These are phyloP conservation scores for Penicillium cinerascens DNA, from an alignment of 495 filamentous ascomycete species.

Conservation along the genomic window DNA sequence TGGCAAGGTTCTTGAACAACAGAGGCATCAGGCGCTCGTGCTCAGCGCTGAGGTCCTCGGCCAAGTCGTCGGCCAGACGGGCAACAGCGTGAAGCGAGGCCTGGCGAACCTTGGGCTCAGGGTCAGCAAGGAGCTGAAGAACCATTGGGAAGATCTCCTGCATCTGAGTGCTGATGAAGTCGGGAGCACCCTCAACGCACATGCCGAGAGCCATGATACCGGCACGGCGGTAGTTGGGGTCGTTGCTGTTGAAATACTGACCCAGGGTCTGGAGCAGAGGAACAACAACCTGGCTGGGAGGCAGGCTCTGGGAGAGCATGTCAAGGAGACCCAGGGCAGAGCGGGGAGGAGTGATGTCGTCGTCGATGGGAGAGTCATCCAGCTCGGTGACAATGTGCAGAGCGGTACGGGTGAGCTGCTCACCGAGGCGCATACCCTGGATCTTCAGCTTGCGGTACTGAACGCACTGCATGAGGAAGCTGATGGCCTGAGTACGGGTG, in stretches of 20 bases:
- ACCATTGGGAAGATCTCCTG: conserved; percentile 81
- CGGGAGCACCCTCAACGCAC: conserved; percentile 93
- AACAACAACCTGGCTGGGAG: conserved; percentile 91
- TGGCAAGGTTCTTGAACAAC: conserved; percentile 82
- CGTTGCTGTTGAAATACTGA: conserved; percentile 65
- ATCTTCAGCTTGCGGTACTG: conserved; percentile 94
- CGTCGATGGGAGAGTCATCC: conserved; percentile 67
- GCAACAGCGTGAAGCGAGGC: conserved; percentile 82
- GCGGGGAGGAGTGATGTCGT: conserved; percentile 84
- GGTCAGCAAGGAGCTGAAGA: conserved; percentile 78
- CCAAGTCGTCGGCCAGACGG: conserved; percentile 85
- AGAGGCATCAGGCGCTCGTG: conserved; percentile 79
- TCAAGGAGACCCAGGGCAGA: conserved; percentile 87
- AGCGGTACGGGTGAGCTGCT: conserved; percentile 79
- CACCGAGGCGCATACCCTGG: conserved; percentile 76
- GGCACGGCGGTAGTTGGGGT: conserved; percentile 79
- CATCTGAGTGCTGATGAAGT: conserved; percentile 90
- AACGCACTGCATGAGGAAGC: conserved; percentile 89
- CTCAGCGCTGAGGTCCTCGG: conserved; percentile 79
- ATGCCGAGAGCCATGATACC: conserved; percentile 90
- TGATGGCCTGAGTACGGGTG: conserved; percentile 80
- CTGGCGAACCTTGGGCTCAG: conserved; percentile 75
- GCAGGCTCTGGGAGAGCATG: conserved; percentile 78
- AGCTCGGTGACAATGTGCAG: conserved; percentile 87
- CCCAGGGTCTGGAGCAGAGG: conserved; percentile 83